Evolutionary conservation across 176 grass and related monocot genomes (phyloP).

Genomic region (Secale cereale): DNA sequence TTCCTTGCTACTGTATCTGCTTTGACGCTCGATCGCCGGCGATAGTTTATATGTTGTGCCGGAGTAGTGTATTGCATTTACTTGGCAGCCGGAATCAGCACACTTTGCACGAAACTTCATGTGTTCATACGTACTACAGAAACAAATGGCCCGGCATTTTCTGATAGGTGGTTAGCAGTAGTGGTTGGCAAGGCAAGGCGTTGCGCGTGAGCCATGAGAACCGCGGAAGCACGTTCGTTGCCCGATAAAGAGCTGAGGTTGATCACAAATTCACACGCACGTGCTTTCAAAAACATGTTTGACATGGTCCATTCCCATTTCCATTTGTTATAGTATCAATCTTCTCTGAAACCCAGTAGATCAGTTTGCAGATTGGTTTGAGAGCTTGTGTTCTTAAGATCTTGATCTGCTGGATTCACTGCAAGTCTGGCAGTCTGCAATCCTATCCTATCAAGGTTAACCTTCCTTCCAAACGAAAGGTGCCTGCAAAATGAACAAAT

Average conservation of each 20-base stretch:
- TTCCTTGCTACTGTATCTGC: constrained; percentile 6
- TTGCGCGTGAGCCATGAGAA: background rate
- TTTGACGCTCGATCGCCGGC: background rate
- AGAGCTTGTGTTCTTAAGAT: too few species aligned
- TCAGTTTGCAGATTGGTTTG: too few species aligned
- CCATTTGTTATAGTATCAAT: too few species aligned
- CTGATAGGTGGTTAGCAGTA: background rate
- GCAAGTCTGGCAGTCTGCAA: too few species aligned
- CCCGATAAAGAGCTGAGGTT: background rate
- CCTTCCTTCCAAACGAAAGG: too few species aligned
- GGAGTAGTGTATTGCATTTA: background rate
- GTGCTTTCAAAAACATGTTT: background rate
- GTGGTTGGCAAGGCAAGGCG: background rate
- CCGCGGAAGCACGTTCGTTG: background rate
- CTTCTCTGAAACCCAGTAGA: too few species aligned
- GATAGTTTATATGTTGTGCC: background rate
- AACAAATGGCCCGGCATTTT: background rate
- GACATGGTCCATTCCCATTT: background rate
- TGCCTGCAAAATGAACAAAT: background rate
- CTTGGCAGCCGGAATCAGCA: constrained; percentile 7
- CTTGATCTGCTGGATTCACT: too few species aligned
- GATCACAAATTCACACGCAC: constrained; percentile 4
- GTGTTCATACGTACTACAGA: constrained; percentile 10
- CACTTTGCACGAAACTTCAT: background rate
- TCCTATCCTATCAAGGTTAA: too few species aligned